Conservation (phyloP, 257 asterid genomes). For the Nicotiana attenuata region DNA sequence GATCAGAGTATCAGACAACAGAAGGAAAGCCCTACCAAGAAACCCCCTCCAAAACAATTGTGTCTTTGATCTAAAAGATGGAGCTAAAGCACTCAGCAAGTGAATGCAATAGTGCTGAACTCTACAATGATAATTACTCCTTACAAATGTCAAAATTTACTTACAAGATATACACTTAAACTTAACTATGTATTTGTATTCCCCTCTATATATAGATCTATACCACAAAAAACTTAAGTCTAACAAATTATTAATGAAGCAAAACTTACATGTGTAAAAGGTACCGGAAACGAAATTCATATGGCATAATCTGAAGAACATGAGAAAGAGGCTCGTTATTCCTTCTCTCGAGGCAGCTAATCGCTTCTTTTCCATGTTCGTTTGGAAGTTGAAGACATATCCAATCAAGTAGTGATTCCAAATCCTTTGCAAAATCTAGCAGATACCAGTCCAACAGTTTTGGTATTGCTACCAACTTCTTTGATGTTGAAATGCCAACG, state of each 20-base stretch:
- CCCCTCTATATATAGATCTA: constrained; percentile 23
- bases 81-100: constrained; percentile 5
- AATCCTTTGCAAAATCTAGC: constrained; percentile 79
- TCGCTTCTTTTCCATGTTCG: constrained; percentile 64
- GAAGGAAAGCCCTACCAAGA: neutral
- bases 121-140: neutral
- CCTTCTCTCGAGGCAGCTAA: constrained; percentile 53
- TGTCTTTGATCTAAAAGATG: neutral
- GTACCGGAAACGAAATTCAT: constrained; percentile 84
- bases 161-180: constrained; percentile 36
- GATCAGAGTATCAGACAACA: neutral
- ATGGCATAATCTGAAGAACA: constrained; percentile 60
- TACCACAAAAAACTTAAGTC: constrained; percentile 25
- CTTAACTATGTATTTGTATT: constrained; percentile 24
- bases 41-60: neutral
- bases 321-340: constrained; percentile 36
- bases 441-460: constrained; percentile 87
- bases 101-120: neutral
- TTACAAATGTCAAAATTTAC: constrained; percentile 22
- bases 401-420: constrained; percentile 81
- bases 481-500: constrained; percentile 47
- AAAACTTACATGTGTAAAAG: constrained; percentile 48
- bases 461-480: constrained; percentile 60
- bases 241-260: neutral
- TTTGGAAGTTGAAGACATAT: constrained; percentile 69